phyloP scores from a whole-genome alignment of 768 basidiomycete species.

The Austroboletus festivus region DNA sequence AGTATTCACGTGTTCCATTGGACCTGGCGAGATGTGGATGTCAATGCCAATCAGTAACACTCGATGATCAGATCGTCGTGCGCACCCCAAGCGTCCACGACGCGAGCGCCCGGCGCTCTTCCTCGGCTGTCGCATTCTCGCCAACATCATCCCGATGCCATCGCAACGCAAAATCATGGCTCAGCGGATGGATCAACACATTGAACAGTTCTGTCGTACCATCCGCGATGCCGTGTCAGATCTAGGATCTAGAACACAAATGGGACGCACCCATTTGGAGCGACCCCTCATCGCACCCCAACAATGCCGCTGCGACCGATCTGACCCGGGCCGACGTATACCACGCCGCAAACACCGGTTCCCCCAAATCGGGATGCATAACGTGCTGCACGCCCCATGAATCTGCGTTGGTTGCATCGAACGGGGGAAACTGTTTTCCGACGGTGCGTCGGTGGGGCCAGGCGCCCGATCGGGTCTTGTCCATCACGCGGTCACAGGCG shows the following conservation, averaged over 20 bases:
- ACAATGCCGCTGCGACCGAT: conserved; percentile 40
- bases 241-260: too few relatives aligned
- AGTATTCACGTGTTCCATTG: conserved; percentile 79
- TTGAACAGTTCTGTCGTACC: conserved; percentile 61
- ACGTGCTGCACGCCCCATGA: conserved; percentile 81
- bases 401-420: conserved; percentile 50
- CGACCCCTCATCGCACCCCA: conserved; percentile 54
- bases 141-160: conserved; percentile 80
- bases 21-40: conserved; percentile 46
- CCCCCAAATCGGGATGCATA: conserved; percentile 72
- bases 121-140: conserved; percentile 53
- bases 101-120: conserved; percentile 55
- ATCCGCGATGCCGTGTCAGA: background rate
- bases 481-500: conserved; percentile 51
- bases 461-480: conserved; percentile 51
- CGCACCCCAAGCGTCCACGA: conserved; percentile 65
- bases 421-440: conserved; percentile 79
- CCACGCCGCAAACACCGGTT: conserved; percentile 61
- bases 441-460: conserved; percentile 72
- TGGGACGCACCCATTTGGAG: conserved; percentile 76
- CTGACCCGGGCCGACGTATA: conserved; percentile 57
- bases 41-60: background rate
- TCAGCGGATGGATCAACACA: conserved; percentile 64
- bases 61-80: conserved; percentile 23
- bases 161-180: conserved; percentile 64